Percentiles rank a stretch among this genome's conserved stretches.
phyloP scores from a whole-genome alignment of 2,329 filamentous ascomycete genomes.

The Scorias spongiosa region DNA sequence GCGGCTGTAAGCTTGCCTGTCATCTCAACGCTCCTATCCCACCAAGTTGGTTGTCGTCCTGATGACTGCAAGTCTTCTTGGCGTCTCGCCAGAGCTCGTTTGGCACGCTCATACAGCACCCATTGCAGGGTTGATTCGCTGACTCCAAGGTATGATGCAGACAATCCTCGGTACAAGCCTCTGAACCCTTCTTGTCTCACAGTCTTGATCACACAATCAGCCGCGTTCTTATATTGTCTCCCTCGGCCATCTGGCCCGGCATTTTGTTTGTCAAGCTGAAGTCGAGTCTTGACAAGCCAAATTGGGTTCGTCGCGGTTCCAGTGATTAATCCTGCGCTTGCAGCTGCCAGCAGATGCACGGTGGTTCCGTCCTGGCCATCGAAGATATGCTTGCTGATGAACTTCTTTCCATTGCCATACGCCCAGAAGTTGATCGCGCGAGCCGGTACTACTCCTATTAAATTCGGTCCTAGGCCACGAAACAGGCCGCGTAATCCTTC shows the following conservation, averaged over 20 bases:
- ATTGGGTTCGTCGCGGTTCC: slow-evolving; percentile 90
- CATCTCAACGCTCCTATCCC: slow-evolving; percentile 65
- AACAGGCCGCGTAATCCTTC: slow-evolving; percentile 83
- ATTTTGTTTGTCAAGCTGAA: slow-evolving; percentile 81
- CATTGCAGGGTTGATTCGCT: slow-evolving; percentile 84
- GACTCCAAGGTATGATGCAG: slow-evolving; percentile 80
- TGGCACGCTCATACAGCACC: slow-evolving; percentile 90
- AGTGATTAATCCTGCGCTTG: slow-evolving; percentile 66
- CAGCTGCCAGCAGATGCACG: slow-evolving; percentile 65
- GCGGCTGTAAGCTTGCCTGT: slow-evolving; percentile 66
- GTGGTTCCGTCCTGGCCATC: slow-evolving; percentile 52
- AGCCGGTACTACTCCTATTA: slow-evolving; percentile 78
- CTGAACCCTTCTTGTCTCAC: slow-evolving; percentile 63
- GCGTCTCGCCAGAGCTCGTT: slow-evolving; percentile 51
- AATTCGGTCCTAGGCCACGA: slow-evolving; percentile 81
- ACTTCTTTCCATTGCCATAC: slow-evolving; percentile 79
- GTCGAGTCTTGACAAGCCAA: slow-evolving; percentile 85
- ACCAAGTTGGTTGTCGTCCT: slow-evolving; percentile 48
- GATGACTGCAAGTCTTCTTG: slow-evolving; percentile 40
- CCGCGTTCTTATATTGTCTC: slow-evolving; percentile 70
- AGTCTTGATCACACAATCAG: slow-evolving; percentile 75
- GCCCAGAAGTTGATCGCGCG: slow-evolving; percentile 87
- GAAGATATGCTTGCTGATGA: slow-evolving; percentile 64
- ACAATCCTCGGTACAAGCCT: slow-evolving; percentile 80
- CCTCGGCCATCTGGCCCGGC: slow-evolving; percentile 39